Evolutionary conservation across 192 early-diverging fungal species (phyloP).

Genomic region (Ramicandelaber brevisporus): DNA sequence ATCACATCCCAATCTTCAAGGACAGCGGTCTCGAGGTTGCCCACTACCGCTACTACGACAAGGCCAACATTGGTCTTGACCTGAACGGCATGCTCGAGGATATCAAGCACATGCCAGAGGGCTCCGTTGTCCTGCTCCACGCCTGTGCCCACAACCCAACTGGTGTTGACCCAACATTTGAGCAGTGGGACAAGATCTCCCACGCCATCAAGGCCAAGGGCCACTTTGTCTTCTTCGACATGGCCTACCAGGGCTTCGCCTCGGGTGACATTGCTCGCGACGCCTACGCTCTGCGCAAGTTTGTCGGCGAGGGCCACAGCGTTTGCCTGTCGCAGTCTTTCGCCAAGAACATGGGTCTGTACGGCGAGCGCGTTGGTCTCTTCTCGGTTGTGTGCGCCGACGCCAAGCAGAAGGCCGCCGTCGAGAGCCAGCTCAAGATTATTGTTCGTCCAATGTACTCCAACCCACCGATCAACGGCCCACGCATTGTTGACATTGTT

Average conservation of each 20-base stretch:
- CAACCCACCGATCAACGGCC: slow-evolving; percentile 92
- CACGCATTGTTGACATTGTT: slow-evolving; percentile 76
- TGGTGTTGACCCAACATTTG: slow-evolving; percentile 83
- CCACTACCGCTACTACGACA: slow-evolving; percentile 88
- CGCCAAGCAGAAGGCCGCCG: slow-evolving; percentile 45
- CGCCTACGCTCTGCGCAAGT: slow-evolving; percentile 81
- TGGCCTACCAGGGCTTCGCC: slow-evolving; percentile 99
- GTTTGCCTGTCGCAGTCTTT: slow-evolving; percentile 82
- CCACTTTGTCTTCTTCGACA: slow-evolving; percentile 93
- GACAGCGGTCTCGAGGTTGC: slow-evolving; percentile 69
- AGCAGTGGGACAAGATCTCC: slow-evolving; percentile 80
- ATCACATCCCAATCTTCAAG: slow-evolving; percentile 83
- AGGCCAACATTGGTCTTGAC: slow-evolving; percentile 76
- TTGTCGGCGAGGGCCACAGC: slow-evolving; percentile 49
- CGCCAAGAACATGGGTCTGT: slow-evolving; percentile 99
- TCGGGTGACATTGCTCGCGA: slow-evolving; percentile 72
- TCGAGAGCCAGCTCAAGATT: slow-evolving; percentile 86
- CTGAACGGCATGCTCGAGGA: slow-evolving; percentile 80
- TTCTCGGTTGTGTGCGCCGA: slow-evolving; percentile 61
- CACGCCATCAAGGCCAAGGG: slow-evolving; percentile 44
- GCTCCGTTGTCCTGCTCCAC: slow-evolving; percentile 79
- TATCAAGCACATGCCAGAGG: slow-evolving; percentile 58
- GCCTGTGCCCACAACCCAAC: slow-evolving; percentile 99
- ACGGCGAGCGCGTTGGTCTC: slow-evolving; percentile 87
- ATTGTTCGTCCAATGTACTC: slow-evolving; percentile 93